Conservation (phyloP, 1,139 yeast species). For the Petasospora fabianii region DNA sequence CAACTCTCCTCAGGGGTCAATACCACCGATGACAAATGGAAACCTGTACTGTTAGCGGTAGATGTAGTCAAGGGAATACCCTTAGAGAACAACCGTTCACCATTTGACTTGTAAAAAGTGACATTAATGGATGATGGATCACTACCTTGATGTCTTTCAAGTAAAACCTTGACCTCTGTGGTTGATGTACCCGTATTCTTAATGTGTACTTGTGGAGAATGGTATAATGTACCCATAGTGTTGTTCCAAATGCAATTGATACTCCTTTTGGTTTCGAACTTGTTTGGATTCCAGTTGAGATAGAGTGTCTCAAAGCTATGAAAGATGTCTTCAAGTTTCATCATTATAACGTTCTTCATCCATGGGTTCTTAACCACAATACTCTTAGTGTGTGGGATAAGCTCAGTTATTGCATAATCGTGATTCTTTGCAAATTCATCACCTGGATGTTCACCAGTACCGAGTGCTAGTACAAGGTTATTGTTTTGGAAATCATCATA, state of each 20-base stretch:
- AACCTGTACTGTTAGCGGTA: constrained; percentile 30
- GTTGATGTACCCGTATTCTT: constrained; percentile 31
- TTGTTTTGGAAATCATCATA: constrained; percentile 32
- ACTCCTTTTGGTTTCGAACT: constrained; percentile 32
- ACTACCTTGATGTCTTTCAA: constrained; percentile 37
- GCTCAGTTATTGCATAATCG: constrained; percentile 57
- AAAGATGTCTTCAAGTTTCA: constrained; percentile 34
- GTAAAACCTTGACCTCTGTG: constrained; percentile 46
- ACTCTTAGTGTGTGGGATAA: constrained; percentile 28
- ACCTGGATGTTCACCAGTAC: constrained; percentile 53
- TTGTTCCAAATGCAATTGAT: constrained; percentile 37
- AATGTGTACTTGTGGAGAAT: constrained; percentile 49
- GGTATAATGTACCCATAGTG: constrained; percentile 27
- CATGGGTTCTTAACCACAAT: constrained; percentile 52
- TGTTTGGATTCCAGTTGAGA: constrained; percentile 59
- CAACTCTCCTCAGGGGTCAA: constrained; percentile 27
- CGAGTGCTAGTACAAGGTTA: constrained; percentile 54
- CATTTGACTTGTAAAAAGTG: constrained; percentile 34
- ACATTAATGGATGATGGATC: constrained; percentile 28
- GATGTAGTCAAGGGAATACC: constrained; percentile 24
- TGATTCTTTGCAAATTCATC: constrained; percentile 47
- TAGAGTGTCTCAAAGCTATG: constrained; percentile 55
- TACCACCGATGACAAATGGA: constrained; percentile 29
- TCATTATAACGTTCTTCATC: constrained; percentile 14
- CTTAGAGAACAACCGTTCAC: constrained; percentile 33